phyloP scores from a whole-genome alignment of 352 stramenopile genomes.

The Pythium phragmiticola region DNA sequence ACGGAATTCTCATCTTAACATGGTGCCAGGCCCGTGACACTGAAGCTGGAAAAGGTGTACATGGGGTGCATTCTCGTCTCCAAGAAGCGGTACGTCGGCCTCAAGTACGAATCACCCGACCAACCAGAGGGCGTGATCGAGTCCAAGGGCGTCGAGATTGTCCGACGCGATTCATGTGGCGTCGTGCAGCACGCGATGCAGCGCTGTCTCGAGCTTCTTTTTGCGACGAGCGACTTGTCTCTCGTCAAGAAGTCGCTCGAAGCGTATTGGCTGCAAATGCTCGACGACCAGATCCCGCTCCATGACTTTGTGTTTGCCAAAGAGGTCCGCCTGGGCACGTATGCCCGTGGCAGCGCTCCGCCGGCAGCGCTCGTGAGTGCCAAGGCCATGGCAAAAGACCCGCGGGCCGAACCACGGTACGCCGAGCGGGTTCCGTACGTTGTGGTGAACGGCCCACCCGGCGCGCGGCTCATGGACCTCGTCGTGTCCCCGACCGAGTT shows the following conservation, averaged over 20 bases:
- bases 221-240: slow-evolving; percentile 70
- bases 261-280: slow-evolving; percentile 64
- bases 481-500: slow-evolving; percentile 85
- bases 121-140: slow-evolving; percentile 69
- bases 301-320: slow-evolving; percentile 85
- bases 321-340: slow-evolving; percentile 85
- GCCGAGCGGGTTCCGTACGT: slow-evolving; percentile 90
- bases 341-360: slow-evolving; percentile 53
- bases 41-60: slow-evolving; percentile 93
- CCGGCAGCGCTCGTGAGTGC: slow-evolving; percentile 75
- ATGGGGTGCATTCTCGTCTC: slow-evolving; percentile 90
- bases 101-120: slow-evolving; percentile 72
- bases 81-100: slow-evolving; percentile 95
- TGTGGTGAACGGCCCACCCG: slow-evolving; percentile 86
- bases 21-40: slow-evolving; percentile 54
- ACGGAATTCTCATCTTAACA: too few relatives aligned
- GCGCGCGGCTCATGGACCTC: slow-evolving; percentile 87
- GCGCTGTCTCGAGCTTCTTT: slow-evolving; percentile 57
- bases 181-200: slow-evolving; percentile 82
- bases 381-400: slow-evolving; percentile 80
- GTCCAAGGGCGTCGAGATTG: slow-evolving; percentile 92
- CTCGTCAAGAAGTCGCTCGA: slow-evolving; percentile 62
- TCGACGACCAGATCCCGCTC: slow-evolving; percentile 61
- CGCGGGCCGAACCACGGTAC: slow-evolving; percentile 73
- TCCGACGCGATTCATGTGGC: slow-evolving; percentile 91